Base-by-base conservation (phyloP, 345 rosid genomes). In the Camelina hispida region DNA sequence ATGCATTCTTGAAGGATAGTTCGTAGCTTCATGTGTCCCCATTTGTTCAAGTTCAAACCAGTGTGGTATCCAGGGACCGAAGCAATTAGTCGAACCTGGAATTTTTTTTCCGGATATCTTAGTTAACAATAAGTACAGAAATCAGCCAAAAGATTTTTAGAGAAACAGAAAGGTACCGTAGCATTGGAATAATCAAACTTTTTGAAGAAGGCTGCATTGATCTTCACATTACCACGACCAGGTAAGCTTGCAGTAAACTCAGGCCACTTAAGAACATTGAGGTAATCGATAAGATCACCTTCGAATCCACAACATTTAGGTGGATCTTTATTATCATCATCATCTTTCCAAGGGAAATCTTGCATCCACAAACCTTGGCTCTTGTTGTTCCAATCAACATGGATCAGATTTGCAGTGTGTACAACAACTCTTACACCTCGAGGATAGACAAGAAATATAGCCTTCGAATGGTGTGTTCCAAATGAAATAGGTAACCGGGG, bases 321-420 rank as follows among this genome's bases (percentile, higher is more conserved):
- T 11, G 79, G 51, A 76, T 74, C 84, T 71, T 32, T 66, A 48
- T 42, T 66, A 48, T 73, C 84, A 79, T 73, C 84, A 79, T 78
- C 84, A 79, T 85, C 88, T 83, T 95, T 95, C 97, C 92, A 92
- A 35, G 99, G 99, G 77, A 95, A 95, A 86, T 95, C 97, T 90
- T 95, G 97, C 93, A 90, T 89, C 99, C 99, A 95, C 78, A 95
- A 79, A 62, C 97, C 99, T 86, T 92, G 99, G 66, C 85, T 92
- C 79, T 92, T 95, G 84, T 92, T 89, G 79, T 95, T 95, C 99
- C 99, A 95, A 78, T 92, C 99, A 72, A 90, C 96, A 61, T 84
- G 63, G 75, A 95, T 95, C 66, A 95, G 78, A 81, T 92, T 95
- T 20, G 99, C 97, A 0, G 99, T 95, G 78, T 95, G 99, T 42